Percentiles rank a stretch among this genome's conserved stretches.
phyloP scores from a whole-genome alignment of 306 rosid species.

The Trifolium fragiferum region DNA sequence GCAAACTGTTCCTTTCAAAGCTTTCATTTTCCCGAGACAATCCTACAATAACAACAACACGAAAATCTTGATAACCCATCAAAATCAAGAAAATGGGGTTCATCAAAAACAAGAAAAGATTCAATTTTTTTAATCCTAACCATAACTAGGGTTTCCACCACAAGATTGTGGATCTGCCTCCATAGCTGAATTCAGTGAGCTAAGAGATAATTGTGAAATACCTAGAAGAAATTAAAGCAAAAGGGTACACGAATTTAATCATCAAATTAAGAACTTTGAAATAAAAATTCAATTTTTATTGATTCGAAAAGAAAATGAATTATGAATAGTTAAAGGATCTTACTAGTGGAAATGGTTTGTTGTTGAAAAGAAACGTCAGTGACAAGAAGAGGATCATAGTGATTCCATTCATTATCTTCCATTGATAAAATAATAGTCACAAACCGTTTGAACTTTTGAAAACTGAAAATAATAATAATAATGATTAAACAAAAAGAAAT shows the following conservation, averaged over 20 bases:
- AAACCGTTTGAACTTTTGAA: constrained; percentile 43
- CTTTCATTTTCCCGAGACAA: constrained; percentile 38
- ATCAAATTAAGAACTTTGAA: constrained; percentile 25
- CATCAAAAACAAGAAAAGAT: constrained; percentile 33
- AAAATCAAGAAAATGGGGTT: constrained; percentile 39
- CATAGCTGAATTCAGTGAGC: constrained; percentile 54
- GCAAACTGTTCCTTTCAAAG: constrained; percentile 29
- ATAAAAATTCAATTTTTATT: neutral
- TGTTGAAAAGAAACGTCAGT: constrained; percentile 58
- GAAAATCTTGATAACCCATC: neutral
- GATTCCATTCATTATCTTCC: constrained; percentile 56
- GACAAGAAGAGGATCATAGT: constrained; percentile 68
- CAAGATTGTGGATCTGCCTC: constrained; percentile 46
- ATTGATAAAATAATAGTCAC: constrained; percentile 41
- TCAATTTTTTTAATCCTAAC: constrained; percentile 36
- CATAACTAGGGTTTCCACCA: constrained; percentile 37
- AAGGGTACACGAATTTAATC: constrained; percentile 31
- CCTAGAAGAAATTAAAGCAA: constrained; percentile 44
- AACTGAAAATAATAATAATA: constrained; percentile 36
- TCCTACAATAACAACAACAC: constrained; percentile 29
- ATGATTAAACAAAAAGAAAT: constrained; percentile 23
- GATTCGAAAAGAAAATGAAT: neutral
- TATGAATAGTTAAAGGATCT: neutral
- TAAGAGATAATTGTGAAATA: constrained; percentile 36
- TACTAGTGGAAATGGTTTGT: constrained; percentile 39